Conservation (phyloP, 192 early-diverging fungal species). For the Cladochytrium replicatum region DNA sequence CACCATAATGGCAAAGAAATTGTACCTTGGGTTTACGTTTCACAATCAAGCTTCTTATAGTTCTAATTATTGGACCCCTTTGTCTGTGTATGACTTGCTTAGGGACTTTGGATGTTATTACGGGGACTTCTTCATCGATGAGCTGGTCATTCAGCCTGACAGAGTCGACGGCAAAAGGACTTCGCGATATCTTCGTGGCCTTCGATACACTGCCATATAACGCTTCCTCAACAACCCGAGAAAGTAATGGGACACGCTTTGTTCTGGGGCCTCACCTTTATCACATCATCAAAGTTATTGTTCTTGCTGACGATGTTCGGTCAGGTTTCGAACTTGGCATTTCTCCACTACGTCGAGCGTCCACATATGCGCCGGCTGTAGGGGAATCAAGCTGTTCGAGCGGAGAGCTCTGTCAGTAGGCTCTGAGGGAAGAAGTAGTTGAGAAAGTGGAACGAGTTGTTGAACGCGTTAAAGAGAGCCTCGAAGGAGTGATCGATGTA, state of each 20-base stretch:
- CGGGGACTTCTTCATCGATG: conserved; percentile 91
- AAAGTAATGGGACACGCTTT: conserved; percentile 88
- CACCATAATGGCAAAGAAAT: neutral
- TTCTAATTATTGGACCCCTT: conserved; percentile 86
- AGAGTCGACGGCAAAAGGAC: neutral
- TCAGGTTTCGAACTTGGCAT: conserved; percentile 74
- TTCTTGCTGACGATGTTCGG: conserved; percentile 74
- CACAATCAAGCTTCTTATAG: conserved; percentile 70
- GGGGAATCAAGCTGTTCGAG: conserved; percentile 71
- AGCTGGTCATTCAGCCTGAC: too few relatives aligned
- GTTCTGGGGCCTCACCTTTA: conserved; percentile 86
- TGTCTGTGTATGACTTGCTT: conserved; percentile 83
- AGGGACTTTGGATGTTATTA: conserved; percentile 98
- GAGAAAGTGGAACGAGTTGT: conserved; percentile 19
- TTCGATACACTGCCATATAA: conserved; percentile 79
- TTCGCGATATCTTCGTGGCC: neutral
- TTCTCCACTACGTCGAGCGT: conserved; percentile 77
- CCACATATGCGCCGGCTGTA: conserved; percentile 89
- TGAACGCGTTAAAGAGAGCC: too few relatives aligned
- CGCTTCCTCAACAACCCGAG: conserved; percentile 89
- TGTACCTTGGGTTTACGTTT: too few relatives aligned
- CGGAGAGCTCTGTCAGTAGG: conserved; percentile 66
- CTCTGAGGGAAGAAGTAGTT: conserved; percentile 32
- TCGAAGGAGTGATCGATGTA: too few relatives aligned
- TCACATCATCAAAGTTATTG: conserved; percentile 48